A percentile compares a stretch with the other conserved stretches of the same genome.
phyloP scores from a whole-genome alignment of 768 basidiomycete species.

The Pluteus cervinus region DNA sequence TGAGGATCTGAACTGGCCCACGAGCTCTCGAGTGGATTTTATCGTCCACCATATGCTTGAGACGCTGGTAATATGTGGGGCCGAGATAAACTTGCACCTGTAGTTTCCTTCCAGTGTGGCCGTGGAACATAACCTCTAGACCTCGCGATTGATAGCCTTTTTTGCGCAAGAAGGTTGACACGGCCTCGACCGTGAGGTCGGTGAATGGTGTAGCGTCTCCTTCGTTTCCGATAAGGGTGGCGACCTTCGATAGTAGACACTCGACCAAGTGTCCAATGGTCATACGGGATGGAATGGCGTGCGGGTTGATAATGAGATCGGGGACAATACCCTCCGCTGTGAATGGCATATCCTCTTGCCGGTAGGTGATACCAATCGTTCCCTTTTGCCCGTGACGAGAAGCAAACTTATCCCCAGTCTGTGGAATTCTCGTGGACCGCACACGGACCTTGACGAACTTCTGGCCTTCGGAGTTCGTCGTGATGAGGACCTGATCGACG shows the following conservation, averaged over 20 bases:
- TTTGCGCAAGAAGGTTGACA: conserved; percentile 84
- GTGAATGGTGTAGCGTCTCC: conserved; percentile 99
- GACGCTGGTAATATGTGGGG: conserved; percentile 96
- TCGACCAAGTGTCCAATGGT: conserved; percentile 99
- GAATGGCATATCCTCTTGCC: conserved; percentile 99
- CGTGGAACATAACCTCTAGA: conserved; percentile 97
- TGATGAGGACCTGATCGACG: conserved; percentile 95
- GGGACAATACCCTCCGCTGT: conserved; percentile 95
- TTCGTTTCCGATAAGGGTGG: conserved; percentile 93
- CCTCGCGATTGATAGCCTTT: conserved; percentile 97
- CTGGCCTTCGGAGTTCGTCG: conserved; percentile 92
- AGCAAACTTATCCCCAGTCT: conserved; percentile 98
- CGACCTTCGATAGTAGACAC: conserved; percentile 93
- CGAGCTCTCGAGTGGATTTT: conserved; percentile 98
- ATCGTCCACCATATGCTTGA: conserved; percentile 99
- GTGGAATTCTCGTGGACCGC: conserved; percentile 92
- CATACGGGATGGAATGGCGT: conserved; percentile 99
- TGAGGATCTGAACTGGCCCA: conserved; percentile 96
- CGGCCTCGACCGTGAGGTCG: conserved; percentile 93
- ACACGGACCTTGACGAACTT: conserved; percentile 99
- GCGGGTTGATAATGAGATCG: conserved; percentile 97
- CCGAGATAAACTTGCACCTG: conserved; percentile 98
- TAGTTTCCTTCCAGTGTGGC: conserved; percentile 95
- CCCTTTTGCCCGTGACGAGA: conserved; percentile 99
- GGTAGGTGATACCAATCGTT: conserved; percentile 98